Evolutionary conservation across 345 rosid species (phyloP).

Genomic region (Isatis tinctoria): DNA sequence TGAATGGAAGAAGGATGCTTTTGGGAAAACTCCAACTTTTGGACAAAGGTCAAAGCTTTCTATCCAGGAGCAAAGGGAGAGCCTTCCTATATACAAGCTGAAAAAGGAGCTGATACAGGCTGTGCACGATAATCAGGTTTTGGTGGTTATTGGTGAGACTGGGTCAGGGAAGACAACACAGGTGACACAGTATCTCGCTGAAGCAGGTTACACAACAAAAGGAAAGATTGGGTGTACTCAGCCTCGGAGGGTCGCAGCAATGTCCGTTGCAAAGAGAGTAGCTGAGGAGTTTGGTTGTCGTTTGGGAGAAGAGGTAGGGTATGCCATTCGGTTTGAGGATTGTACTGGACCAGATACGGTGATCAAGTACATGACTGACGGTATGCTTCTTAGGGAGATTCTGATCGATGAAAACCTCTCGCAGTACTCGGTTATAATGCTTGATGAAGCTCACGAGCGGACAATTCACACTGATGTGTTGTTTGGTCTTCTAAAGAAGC

Average conservation of each 20-base stretch:
- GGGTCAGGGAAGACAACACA: slow-evolving; percentile 87
- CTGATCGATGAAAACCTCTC: slow-evolving; percentile 62
- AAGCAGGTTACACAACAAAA: slow-evolving; percentile 67
- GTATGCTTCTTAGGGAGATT: slow-evolving; percentile 80
- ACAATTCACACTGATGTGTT: slow-evolving; percentile 83
- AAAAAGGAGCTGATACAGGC: slow-evolving; percentile 85
- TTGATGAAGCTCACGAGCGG: slow-evolving; percentile 89
- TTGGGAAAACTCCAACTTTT: slow-evolving; percentile 67
- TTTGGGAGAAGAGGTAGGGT: slow-evolving; percentile 82
- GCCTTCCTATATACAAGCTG: slow-evolving; percentile 86
- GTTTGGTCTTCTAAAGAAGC: slow-evolving; percentile 74
- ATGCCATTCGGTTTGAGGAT: slow-evolving; percentile 79
- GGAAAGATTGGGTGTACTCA: slow-evolving; percentile 88
- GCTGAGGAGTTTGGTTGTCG: slow-evolving; percentile 93
- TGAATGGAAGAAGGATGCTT: slow-evolving; percentile 95
- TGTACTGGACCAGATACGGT: slow-evolving; percentile 85
- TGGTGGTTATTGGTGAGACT: slow-evolving; percentile 86
- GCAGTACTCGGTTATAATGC: slow-evolving; percentile 78
- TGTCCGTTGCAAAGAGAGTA: slow-evolving; percentile 86
- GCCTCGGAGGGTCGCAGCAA: slow-evolving; percentile 85
- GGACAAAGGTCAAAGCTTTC: slow-evolving; percentile 88
- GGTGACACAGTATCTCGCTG: slow-evolving; percentile 81
- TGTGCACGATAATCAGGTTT: slow-evolving; percentile 76
- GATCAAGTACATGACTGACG: slow-evolving; percentile 88
- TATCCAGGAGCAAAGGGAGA: slow-evolving; percentile 83